Base-by-base conservation (phyloP, 441 rosid species). In the Omphalea diandra region DNA sequence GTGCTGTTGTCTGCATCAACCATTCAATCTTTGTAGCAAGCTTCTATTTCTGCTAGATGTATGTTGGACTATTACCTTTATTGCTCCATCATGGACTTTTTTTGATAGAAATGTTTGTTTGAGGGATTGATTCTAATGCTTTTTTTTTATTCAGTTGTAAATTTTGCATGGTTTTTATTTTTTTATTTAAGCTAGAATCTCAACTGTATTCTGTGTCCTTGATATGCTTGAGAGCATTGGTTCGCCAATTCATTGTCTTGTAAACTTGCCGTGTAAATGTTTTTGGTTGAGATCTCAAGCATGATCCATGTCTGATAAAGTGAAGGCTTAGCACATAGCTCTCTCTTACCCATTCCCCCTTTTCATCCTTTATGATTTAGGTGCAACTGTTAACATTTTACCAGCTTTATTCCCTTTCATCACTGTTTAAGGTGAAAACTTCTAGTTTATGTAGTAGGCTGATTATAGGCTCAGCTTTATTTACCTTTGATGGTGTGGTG, bases 21-120 rank as follows among this genome's bases (percentile, higher is more conserved):
- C 67, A 46, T 83, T 80, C 84, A 71, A 79, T 85, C 76, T 78
- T 84, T 81, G 83, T 89, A 78, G 78, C 79, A 76, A 76, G 84
- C 83, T 85, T 79, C 86, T 81, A 76, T 81, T 79, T 77, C 84
- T 75, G 70, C 83, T 82, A 72, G 83, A 84, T 87, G 91, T 85
- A 83, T 90, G 92, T 82, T 75, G 83, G 82, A 80, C 81, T 80
- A 79, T 79, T 77, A 57, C 68, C 78, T 80, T 44, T 80, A 69
- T 78, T 75, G 76, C 61, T 75, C 69, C 54, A 56, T 74, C 44
- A 44, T 44, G 77, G 71, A 80, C 69, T 70, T 58, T 70, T 58
- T 70, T 68, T 49, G 53, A 67, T 79, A 59, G 35, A 47, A 77
- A 52, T 75, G 43, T 55, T 55, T 69, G 67, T 53, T 67, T 72